Conservation (phyloP, 2,329 filamentous ascomycete genomes). For the Cercospora sp. region DNA sequence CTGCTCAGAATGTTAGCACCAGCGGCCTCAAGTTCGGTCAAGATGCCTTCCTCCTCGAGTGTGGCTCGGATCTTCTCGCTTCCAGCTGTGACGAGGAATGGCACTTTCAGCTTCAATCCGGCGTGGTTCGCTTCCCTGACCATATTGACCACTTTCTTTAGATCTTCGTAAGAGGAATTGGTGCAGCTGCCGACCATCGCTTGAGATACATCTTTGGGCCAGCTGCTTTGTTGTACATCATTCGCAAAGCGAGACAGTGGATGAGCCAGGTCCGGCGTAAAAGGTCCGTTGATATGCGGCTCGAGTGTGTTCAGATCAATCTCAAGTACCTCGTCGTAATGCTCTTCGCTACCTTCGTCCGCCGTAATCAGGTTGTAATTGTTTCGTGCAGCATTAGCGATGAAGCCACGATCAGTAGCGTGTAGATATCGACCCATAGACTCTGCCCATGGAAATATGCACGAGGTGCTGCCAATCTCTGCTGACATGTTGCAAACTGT, state of each 20-base stretch:
- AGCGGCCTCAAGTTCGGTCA: slow-evolving; percentile 92
- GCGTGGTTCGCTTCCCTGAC: slow-evolving; percentile 85
- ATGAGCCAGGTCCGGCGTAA: slow-evolving; percentile 94
- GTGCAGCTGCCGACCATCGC: slow-evolving; percentile 97
- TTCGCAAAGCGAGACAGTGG: slow-evolving; percentile 96
- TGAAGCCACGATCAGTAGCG: slow-evolving; percentile 83
- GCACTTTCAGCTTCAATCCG: slow-evolving; percentile 85
- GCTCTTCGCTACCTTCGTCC: slow-evolving; percentile 76
- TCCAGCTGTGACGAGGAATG: slow-evolving; percentile 91
- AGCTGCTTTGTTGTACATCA: slow-evolving; percentile 86
- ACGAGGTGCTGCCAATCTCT: slow-evolving; percentile 84
- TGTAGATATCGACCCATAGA: slow-evolving; percentile 89
- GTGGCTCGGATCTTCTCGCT: slow-evolving; percentile 95
- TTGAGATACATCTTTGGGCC: slow-evolving; percentile 93
- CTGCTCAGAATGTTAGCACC: slow-evolving; percentile 92
- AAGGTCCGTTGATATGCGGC: slow-evolving; percentile 95
- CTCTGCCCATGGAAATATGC: slow-evolving; percentile 94
- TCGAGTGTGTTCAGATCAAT: slow-evolving; percentile 90
- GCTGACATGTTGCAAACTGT: slow-evolving; percentile 62
- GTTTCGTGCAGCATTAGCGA: slow-evolving; percentile 80
- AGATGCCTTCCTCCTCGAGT: slow-evolving; percentile 69
- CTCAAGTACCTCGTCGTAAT: slow-evolving; percentile 89
- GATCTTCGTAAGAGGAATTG: slow-evolving; percentile 84
- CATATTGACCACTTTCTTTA: slow-evolving; percentile 88
- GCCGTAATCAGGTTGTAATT: slow-evolving; percentile 82